These are phyloP conservation scores for Alectoria sarmentosa DNA, from an alignment of 495 filamentous ascomycete genomes.

Conservation along the genomic window DNA sequence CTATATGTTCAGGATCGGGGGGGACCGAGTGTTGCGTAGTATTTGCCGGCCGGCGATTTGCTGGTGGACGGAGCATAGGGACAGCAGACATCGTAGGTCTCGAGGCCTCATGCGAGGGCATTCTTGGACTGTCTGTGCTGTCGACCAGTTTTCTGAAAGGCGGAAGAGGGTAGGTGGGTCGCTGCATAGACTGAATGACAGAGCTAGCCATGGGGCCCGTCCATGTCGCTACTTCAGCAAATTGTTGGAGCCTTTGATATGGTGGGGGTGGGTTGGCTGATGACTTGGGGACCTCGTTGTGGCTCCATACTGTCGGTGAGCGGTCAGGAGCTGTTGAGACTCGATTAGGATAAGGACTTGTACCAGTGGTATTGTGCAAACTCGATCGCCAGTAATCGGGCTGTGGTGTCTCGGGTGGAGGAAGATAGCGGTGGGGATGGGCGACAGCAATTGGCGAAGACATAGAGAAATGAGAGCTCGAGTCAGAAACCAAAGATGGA, in stretches of 20 bases:
- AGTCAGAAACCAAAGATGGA: constrained; percentile 66
- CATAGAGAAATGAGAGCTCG: constrained; percentile 51
- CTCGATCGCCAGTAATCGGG: constrained; percentile 10
- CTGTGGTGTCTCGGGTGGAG: constrained; percentile 7
- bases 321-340: constrained; percentile 5
- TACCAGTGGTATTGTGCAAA: not conserved
- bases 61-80: not conserved
- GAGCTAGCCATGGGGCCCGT: not conserved
- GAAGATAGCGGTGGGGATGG: constrained; percentile 11
- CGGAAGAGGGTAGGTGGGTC: constrained; percentile 16
- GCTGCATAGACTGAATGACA: constrained; percentile 1
- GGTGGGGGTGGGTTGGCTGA: constrained; percentile 9
- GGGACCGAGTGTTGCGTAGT: not conserved
- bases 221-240: constrained; percentile 19
- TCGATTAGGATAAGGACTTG: constrained; percentile 3
- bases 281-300: constrained; percentile 6
- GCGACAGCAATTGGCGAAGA: constrained; percentile 33
- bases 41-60: not conserved
- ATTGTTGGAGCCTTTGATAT: constrained; percentile 21
- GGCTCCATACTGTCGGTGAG: constrained; percentile 12
- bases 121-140: not conserved
- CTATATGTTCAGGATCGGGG: not conserved
- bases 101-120: not conserved
- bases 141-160: constrained; percentile 15
- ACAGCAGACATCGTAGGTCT: not conserved